Evolutionary conservation across 1,284 basidiomycete species (phyloP), one percentile per base, ranked within the genome.

Genomic region (Pseudomicrostroma phylloplanum): DNA sequence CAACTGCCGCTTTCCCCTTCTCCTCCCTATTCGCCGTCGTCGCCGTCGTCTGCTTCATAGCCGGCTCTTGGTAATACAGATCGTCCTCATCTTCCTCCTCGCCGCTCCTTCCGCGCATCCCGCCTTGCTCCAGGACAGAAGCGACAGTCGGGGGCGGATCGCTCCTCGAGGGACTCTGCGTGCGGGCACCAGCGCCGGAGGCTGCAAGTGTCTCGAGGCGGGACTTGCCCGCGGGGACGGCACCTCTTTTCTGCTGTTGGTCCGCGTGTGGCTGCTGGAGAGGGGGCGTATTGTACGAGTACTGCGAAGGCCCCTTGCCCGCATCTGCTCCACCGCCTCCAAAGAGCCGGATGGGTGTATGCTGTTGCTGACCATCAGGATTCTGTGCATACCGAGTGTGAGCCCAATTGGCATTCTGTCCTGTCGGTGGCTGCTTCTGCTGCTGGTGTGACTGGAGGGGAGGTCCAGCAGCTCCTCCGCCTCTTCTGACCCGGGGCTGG

Each of bases 281-380:
- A 4, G 30, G 30, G 3, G 30, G 30, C 3, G 30, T 36, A 36
- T 9, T 36, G 30, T 36, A 36, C 30, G 30, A 36, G 30, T 36
- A 36, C 9, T 36, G 30, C 30, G 30, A 36, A 36, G 30, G 30
- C 3, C 30, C 30, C 9, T 36, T 36, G 23, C 21, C 51, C 2
- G 51, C 51, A 6, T 15, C 25, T 26, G 51, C 51, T 21, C 51
- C 51, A 54, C 21, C 51, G 7, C 21, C 51, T 15, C 51, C 51
- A 26, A 54, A 54, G 51, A 54, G 51, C 17, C 25, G n/a, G 51
- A 54, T 54, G n/a, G 51, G 51, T 6, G n/a, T 21, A 19, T 54
- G 51, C 26, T 54, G 51, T 13, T 54, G 51, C 25, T 54, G 51
- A n/a, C 21, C 17, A 17, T 3, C 30, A 36, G 30, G 9, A 36